A percentile compares a stretch with the other conserved stretches of the same genome.
These are phyloP conservation scores for Sphagnurus paluster DNA, from an alignment of 1,284 basidiomycete species.

Conservation along the genomic window DNA sequence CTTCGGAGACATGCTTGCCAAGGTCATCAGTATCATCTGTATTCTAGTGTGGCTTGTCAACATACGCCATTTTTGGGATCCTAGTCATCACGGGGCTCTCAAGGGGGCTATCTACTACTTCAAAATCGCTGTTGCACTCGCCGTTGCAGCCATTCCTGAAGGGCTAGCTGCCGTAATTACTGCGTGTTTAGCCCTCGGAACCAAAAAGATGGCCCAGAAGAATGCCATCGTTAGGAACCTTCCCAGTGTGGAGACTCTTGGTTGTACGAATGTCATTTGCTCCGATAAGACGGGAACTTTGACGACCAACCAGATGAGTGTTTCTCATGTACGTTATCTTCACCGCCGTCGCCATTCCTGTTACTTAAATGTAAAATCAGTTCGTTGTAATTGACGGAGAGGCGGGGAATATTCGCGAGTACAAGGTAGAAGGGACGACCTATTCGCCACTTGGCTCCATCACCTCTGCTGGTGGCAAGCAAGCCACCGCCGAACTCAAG, in stretches of 20 bases:
- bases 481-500: slow-evolving; percentile 53
- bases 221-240: slow-evolving; percentile 95
- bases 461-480: slow-evolving; percentile 63
- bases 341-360: slow-evolving; percentile 45
- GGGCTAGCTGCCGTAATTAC: slow-evolving; percentile 96
- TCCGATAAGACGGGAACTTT: slow-evolving; percentile 97
- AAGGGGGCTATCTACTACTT: slow-evolving; percentile 97
- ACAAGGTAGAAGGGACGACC: slow-evolving; percentile 84
- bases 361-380: slow-evolving; percentile 37
- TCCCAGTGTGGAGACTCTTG: slow-evolving; percentile 95
- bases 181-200: slow-evolving; percentile 92
- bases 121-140: slow-evolving; percentile 96
- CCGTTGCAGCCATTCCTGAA: slow-evolving; percentile 95
- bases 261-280: slow-evolving; percentile 96
- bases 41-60: slow-evolving; percentile 96
- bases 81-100: slow-evolving; percentile 83
- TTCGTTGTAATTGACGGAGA: slow-evolving; percentile 72
- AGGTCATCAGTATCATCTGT: slow-evolving; percentile 95
- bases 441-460: slow-evolving; percentile 84
- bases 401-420: slow-evolving; percentile 62
- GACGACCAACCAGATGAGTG: slow-evolving; percentile 96
- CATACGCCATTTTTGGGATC: slow-evolving; percentile 91
- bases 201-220: slow-evolving; percentile 97
- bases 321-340: slow-evolving; percentile 65
- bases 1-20: slow-evolving; percentile 94